Evolutionary conservation across 352 stramenopile species (phyloP).

Genomic region (Phytopythium aichiense): DNA sequence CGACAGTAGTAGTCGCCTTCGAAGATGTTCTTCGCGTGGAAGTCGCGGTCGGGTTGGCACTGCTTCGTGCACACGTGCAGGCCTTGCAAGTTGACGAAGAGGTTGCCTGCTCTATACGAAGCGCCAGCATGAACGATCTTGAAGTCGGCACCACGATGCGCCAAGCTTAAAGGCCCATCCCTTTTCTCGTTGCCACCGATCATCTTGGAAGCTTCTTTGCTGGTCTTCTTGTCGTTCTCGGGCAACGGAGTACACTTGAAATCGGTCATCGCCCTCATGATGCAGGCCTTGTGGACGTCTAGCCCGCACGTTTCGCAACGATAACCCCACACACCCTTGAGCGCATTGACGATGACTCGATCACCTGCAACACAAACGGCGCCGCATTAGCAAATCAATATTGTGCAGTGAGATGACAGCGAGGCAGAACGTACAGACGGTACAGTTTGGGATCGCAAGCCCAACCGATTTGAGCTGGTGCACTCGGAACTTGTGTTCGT

Average conservation of each 20-base stretch:
- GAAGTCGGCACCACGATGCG: slow-evolving; percentile 31
- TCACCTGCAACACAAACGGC: slow-evolving; percentile 35
- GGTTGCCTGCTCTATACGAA: slow-evolving; percentile 33
- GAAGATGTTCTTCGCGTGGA: slow-evolving; percentile 86
- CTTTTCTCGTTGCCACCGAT: neutral
- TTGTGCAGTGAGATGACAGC: neutral
- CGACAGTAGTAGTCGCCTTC: slow-evolving; percentile 85
- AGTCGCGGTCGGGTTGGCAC: slow-evolving; percentile 49
- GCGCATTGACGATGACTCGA: slow-evolving; percentile 79
- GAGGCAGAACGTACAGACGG: slow-evolving; percentile 46
- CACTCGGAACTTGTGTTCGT: slow-evolving; percentile 84
- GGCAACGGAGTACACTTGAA: slow-evolving; percentile 49
- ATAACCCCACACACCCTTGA: slow-evolving; percentile 79
- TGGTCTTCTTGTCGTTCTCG: slow-evolving; percentile 19
- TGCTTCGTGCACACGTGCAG: slow-evolving; percentile 83
- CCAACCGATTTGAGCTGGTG: slow-evolving; percentile 85
- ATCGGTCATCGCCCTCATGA: slow-evolving; percentile 84
- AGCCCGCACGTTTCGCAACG: slow-evolving; percentile 76
- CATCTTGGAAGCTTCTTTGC: neutral
- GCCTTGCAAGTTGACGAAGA: slow-evolving; percentile 77
- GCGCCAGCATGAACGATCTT: slow-evolving; percentile 47
- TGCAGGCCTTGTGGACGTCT: slow-evolving; percentile 83
- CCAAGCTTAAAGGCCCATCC: slow-evolving; percentile 7
- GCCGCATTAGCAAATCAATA: neutral
- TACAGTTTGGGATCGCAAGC: slow-evolving; percentile 71